Percentiles rank a stretch among this genome's conserved stretches.
Conservation (phyloP, 306 rosid genomes). For the Nissolia schottii region DNA sequence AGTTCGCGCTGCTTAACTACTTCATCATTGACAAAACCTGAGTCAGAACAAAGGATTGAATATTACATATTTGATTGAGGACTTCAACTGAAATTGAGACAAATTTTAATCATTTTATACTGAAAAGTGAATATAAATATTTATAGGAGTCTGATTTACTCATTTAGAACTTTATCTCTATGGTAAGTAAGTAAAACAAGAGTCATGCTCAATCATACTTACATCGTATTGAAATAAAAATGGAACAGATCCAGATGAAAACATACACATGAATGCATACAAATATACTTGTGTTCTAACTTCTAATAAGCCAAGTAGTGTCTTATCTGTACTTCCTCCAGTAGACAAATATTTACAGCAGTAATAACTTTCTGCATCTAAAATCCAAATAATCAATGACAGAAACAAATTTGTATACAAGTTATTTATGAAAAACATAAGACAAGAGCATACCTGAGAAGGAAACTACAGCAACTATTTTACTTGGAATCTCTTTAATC, state of each 20-base stretch:
- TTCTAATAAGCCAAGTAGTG: slow-evolving; percentile 8
- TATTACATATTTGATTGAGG: neutral
- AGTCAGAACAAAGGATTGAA: slow-evolving; percentile 8
- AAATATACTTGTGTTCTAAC: slow-evolving; percentile 4
- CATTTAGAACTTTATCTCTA: neutral
- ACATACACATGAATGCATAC: neutral
- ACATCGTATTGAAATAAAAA: neutral
- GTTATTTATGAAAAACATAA: neutral
- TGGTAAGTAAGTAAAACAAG: neutral
- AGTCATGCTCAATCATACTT: neutral
- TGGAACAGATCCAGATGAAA: neutral
- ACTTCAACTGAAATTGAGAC: neutral
- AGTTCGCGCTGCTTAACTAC: slow-evolving; percentile 61
- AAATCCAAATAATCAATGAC: neutral
- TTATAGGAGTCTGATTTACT: neutral
- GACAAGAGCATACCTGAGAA: slow-evolving; percentile 75
- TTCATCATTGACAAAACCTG: slow-evolving; percentile 76
- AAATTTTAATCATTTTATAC: neutral
- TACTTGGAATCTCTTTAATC: slow-evolving; percentile 71
- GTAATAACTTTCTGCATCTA: neutral
- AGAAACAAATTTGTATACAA: neutral
- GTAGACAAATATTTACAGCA: neutral
- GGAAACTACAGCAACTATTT: slow-evolving; percentile 68
- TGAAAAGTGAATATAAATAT: neutral
- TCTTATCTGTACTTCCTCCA: neutral